Evolutionary conservation across 495 filamentous ascomycete species (phyloP).

Genomic region (Wilcoxina mikolae): DNA sequence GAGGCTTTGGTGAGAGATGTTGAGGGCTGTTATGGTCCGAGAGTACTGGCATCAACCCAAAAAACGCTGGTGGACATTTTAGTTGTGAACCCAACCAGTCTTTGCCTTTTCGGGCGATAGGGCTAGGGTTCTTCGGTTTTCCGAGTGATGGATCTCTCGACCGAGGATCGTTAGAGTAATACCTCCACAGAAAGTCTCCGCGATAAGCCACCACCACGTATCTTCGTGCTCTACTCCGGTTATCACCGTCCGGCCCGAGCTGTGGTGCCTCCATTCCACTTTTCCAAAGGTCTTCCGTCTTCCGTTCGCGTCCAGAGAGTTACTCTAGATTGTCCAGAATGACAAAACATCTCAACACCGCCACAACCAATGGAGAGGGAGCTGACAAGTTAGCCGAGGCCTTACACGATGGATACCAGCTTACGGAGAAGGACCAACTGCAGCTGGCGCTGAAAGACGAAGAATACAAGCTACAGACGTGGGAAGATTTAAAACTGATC

Average conservation of each 20-base stretch:
- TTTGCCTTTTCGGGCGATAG: neutral
- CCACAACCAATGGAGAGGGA: too few relatives aligned
- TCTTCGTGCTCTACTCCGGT: too few relatives aligned
- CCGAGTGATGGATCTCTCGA: neutral
- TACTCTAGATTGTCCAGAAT: too few relatives aligned
- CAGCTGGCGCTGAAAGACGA: conserved; percentile 55
- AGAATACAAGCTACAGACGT: conserved; percentile 51
- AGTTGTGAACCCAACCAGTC: neutral
- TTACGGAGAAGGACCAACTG: conserved; percentile 50
- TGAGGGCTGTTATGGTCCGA: neutral
- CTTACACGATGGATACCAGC: conserved; percentile 24
- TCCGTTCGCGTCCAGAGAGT: too few relatives aligned
- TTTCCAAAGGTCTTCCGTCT: neutral
- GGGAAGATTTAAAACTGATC: conserved; percentile 51
- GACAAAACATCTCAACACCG: too few relatives aligned
- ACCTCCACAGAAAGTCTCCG: neutral
- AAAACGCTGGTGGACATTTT: neutral
- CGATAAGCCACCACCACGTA: neutral
- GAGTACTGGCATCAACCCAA: neutral
- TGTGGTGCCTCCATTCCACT: neutral
- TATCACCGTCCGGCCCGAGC: too few relatives aligned
- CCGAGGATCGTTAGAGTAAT: neutral
- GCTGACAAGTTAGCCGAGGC: conserved; percentile 7
- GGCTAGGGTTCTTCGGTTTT: neutral
- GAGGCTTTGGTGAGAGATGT: neutral